Percentiles rank a stretch among this genome's conserved stretches.
These are phyloP conservation scores for Lasiodiplodia theobromae DNA, from an alignment of 2,329 filamentous ascomycete genomes.

Conservation along the genomic window DNA sequence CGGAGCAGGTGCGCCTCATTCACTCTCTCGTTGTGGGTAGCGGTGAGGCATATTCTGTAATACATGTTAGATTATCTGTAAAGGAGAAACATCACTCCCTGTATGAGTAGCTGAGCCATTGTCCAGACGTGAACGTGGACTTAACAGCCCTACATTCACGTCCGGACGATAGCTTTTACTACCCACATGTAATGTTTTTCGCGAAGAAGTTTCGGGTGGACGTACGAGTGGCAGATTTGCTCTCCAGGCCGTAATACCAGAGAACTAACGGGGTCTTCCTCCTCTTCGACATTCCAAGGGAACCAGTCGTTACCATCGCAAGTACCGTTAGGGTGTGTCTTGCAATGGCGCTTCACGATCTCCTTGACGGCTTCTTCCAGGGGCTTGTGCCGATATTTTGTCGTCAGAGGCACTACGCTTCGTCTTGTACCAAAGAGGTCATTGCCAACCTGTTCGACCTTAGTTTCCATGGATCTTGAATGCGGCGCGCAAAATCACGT, in stretches of 20 bases:
- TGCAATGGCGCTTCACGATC: slow-evolving; percentile 54
- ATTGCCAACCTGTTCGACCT: slow-evolving; percentile 47
- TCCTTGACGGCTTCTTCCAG: slow-evolving; percentile 56
- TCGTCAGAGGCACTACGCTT: slow-evolving; percentile 54
- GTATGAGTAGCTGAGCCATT: not conserved
- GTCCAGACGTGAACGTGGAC: not conserved
- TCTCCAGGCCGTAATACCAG: slow-evolving; percentile 31
- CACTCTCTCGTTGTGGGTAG: slow-evolving; percentile 56
- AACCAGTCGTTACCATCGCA: slow-evolving; percentile 55
- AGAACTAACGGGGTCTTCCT: slow-evolving; percentile 31
- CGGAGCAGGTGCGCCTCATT: slow-evolving; percentile 58
- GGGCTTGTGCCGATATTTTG: slow-evolving; percentile 58
- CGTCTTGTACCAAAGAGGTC: slow-evolving; percentile 56
- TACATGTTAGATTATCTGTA: not conserved
- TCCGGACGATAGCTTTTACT: not conserved
- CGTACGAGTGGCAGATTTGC: slow-evolving; percentile 48
- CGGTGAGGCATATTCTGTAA: slow-evolving; percentile 54
- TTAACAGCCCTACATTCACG: not conserved
- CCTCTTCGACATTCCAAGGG: slow-evolving; percentile 48
- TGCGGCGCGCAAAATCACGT: not conserved
- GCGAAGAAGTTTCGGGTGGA: slow-evolving; percentile 4
- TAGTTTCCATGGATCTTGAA: not conserved
- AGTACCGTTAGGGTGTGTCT: slow-evolving; percentile 44
- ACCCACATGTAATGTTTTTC: not conserved
- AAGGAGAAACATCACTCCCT: not conserved